A percentile compares a stretch with the other conserved stretches of the same genome.
Conservation (phyloP, 2,329 filamentous ascomycete species). For the Lachnellula arida region DNA sequence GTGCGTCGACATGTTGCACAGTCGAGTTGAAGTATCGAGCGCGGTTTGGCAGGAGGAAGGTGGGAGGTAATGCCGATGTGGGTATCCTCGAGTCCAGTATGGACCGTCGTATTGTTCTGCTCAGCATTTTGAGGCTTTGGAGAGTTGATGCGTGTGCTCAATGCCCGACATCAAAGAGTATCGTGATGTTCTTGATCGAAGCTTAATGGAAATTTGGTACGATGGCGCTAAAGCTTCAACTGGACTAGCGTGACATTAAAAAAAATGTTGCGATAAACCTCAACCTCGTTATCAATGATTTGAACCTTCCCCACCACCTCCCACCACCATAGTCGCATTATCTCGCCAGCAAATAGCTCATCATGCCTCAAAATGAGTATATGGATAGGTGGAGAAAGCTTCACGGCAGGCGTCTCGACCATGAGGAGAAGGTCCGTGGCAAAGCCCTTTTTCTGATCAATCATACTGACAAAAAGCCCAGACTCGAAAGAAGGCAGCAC, state of each 20-base stretch:
- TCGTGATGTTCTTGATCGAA: background rate
- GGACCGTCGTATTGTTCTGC: slow-evolving; percentile 57
- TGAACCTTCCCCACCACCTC: slow-evolving; percentile 7
- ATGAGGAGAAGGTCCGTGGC: slow-evolving; percentile 76
- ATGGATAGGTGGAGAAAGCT: slow-evolving; percentile 75
- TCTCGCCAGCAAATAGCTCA: background rate
- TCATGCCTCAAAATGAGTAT: slow-evolving; percentile 73
- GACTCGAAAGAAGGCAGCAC: slow-evolving; percentile 76
- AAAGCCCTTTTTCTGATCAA: slow-evolving; percentile 32
- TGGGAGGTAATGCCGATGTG: slow-evolving; percentile 40
- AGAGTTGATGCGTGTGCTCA: background rate
- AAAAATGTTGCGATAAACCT: slow-evolving; percentile 1
- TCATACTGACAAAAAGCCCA: slow-evolving; percentile 50
- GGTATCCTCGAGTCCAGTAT: slow-evolving; percentile 53
- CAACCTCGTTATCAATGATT: slow-evolving; percentile 16
- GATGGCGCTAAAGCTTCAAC: background rate
- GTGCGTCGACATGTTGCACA: slow-evolving; percentile 43
- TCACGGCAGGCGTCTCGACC: slow-evolving; percentile 46
- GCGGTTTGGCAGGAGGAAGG: slow-evolving; percentile 45
- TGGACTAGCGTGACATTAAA: background rate
- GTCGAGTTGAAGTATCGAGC: slow-evolving; percentile 45
- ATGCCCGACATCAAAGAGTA: background rate
- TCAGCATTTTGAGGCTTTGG: slow-evolving; percentile 24
- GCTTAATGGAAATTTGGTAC: background rate
- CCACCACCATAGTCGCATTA: slow-evolving; percentile 19